Conservation (phyloP, 257 asterid genomes). For the Echium plantagineum region DNA sequence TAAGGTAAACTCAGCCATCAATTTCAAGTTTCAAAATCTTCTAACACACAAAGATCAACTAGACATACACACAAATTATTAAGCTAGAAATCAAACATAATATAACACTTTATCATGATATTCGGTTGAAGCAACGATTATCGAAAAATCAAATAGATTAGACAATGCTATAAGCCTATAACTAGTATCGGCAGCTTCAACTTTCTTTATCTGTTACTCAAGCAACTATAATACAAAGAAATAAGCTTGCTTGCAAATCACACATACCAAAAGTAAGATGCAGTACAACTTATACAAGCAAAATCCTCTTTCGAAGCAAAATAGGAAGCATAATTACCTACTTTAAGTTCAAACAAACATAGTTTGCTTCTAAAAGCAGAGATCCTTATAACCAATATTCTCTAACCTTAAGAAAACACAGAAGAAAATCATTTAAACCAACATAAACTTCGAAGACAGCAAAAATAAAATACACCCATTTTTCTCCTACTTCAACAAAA, state of each 20-base stretch:
- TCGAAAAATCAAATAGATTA: neutral
- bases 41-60: conserved; percentile 19
- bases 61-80: conserved; percentile 5
- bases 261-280: neutral
- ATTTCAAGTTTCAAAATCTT: conserved; percentile 18
- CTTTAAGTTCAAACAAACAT: neutral
- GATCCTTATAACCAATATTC: conserved; percentile 16
- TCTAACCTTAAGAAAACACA: conserved; percentile 17
- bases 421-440: conserved; percentile 1
- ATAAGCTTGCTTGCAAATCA: neutral
- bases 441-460: neutral
- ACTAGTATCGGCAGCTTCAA: neutral
- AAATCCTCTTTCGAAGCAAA: neutral
- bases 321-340: neutral
- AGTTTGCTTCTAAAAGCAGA: conserved; percentile 20
- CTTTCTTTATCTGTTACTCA: neutral
- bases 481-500: too few relatives aligned
- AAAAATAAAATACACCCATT: neutral
- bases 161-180: neutral
- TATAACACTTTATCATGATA: conserved; percentile 5
- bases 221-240: neutral
- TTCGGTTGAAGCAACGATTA: neutral
- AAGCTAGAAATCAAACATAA: conserved; percentile 9
- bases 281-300: neutral
- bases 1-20: conserved; percentile 24